Conservation (phyloP, 148 eudicot species). For the Limonium bicolor region DNA sequence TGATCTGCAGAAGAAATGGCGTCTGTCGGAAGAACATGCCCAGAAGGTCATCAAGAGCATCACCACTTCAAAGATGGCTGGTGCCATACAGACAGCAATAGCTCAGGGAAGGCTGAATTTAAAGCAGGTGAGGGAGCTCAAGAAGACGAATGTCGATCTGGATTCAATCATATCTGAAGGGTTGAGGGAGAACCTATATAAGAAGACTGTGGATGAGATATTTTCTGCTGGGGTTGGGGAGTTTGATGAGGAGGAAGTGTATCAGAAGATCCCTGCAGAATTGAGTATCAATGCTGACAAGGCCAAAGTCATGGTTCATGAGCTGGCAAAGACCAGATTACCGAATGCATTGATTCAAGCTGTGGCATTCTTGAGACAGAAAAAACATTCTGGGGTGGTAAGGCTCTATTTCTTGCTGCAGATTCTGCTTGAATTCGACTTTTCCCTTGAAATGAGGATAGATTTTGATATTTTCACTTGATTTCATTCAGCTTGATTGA, state of each 20-base stretch:
- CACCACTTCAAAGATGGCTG: conserved; percentile 64
- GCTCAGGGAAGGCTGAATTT: conserved; percentile 69
- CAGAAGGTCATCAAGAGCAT: conserved; percentile 73
- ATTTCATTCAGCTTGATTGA: too few species aligned
- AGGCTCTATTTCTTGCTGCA: conserved; percentile 4
- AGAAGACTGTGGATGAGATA: conserved; percentile 58
- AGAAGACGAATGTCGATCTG: conserved; percentile 53
- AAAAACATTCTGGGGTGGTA: conserved; percentile 75
- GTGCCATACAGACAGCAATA: conserved; percentile 68
- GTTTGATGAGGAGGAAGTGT: conserved; percentile 80
- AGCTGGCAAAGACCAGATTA: conserved; percentile 56
- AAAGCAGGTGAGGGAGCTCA: conserved; percentile 67
- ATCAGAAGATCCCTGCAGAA: conserved; percentile 65
- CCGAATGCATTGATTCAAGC: conserved; percentile 70
- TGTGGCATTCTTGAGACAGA: conserved; percentile 69
- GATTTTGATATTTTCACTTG: too few species aligned
- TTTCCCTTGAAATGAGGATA: not conserved
- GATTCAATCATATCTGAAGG: conserved; percentile 55
- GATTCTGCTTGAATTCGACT: not conserved
- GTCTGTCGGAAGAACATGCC: conserved; percentile 76
- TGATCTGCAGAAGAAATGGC: conserved; percentile 64
- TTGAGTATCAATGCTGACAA: conserved; percentile 50
- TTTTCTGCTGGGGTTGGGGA: conserved; percentile 94
- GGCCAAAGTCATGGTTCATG: conserved; percentile 60
- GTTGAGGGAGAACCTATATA: conserved; percentile 62